phyloP scores from a whole-genome alignment of 768 basidiomycete species.

The Tephrocybe sp. region DNA sequence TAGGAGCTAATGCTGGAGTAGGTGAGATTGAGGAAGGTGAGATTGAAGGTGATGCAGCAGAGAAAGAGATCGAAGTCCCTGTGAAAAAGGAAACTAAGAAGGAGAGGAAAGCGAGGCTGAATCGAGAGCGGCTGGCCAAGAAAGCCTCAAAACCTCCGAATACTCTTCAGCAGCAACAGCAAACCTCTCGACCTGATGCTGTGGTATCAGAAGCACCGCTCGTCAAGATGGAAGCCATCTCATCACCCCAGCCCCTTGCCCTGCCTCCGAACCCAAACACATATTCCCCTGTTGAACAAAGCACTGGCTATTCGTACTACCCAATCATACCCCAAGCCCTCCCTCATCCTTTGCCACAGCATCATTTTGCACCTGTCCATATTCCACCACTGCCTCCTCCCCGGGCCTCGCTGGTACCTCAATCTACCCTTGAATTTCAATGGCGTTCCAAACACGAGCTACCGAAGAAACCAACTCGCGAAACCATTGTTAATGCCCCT shows the following conservation, averaged over 20 bases:
- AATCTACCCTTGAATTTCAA: conserved; percentile 13
- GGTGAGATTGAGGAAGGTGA: conserved; percentile 52
- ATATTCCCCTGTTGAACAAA: background rate
- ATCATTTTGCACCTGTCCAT: background rate
- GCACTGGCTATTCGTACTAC: conserved; percentile 4
- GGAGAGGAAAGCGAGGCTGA: conserved; percentile 26
- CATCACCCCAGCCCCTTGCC: background rate
- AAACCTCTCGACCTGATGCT: background rate
- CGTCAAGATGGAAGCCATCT: background rate
- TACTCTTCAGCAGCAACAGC: background rate
- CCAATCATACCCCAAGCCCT: conserved; percentile 7
- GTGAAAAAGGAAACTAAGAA: conserved; percentile 32
- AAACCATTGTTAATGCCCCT: conserved; percentile 9
- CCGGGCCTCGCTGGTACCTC: conserved; percentile 11
- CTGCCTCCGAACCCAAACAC: background rate
- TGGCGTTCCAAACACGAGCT: conserved; percentile 15
- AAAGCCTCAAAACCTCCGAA: conserved; percentile 13
- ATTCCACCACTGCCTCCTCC: background rate
- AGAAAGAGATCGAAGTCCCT: conserved; percentile 18
- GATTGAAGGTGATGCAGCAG: conserved; percentile 40
- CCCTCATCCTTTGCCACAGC: conserved; percentile 4
- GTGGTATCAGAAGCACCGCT: no score
- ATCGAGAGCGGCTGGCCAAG: conserved; percentile 18
- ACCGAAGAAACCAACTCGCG: conserved; percentile 4
- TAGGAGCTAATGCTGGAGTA: conserved; percentile 38